phyloP scores from a whole-genome alignment of 2,329 filamentous ascomycete species.

The Lasiodiplodia sp. region DNA sequence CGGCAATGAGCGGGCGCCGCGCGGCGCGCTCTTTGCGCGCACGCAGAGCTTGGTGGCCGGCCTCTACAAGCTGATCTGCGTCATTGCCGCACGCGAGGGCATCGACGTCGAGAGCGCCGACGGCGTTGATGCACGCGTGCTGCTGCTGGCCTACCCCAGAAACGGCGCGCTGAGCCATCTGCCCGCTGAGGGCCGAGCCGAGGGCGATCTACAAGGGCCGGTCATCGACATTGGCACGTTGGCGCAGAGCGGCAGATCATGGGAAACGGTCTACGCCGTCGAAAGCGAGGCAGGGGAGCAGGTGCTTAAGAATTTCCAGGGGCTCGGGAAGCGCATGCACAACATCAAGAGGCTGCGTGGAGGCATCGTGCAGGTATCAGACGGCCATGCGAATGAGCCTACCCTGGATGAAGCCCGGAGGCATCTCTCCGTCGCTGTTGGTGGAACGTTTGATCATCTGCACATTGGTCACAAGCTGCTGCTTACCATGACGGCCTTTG shows the following conservation, averaged over 20 bases:
- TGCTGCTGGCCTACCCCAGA: slow-evolving; percentile 71
- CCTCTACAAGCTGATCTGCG: slow-evolving; percentile 78
- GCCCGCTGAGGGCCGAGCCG: slow-evolving; percentile 35
- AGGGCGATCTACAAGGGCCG: slow-evolving; percentile 53
- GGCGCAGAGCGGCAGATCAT: slow-evolving; percentile 60
- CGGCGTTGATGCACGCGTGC: slow-evolving; percentile 76
- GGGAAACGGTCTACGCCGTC: slow-evolving; percentile 71
- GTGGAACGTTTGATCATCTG: slow-evolving; percentile 95
- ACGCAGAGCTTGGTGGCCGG: slow-evolving; percentile 77
- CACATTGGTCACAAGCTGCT: slow-evolving; percentile 97
- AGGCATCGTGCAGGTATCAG: slow-evolving; percentile 42
- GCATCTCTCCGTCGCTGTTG: slow-evolving; percentile 76
- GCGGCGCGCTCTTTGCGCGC: slow-evolving; percentile 68
- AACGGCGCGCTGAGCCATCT: slow-evolving; percentile 39
- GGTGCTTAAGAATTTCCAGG: slow-evolving; percentile 58
- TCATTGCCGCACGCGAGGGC: slow-evolving; percentile 70
- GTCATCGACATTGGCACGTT: slow-evolving; percentile 58
- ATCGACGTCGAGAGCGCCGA: slow-evolving; percentile 70
- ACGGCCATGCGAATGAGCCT: slow-evolving; percentile 25
- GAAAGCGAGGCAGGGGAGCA: slow-evolving; percentile 70
- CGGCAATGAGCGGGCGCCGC: slow-evolving; percentile 57
- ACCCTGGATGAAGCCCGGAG: slow-evolving; percentile 33
- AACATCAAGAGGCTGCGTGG: slow-evolving; percentile 46
- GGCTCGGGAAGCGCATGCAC: slow-evolving; percentile 40
- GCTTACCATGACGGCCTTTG: slow-evolving; percentile 82